These are phyloP conservation scores for Fusarium buharicum DNA, from an alignment of 2,329 filamentous ascomycete genomes.

Conservation along the genomic window DNA sequence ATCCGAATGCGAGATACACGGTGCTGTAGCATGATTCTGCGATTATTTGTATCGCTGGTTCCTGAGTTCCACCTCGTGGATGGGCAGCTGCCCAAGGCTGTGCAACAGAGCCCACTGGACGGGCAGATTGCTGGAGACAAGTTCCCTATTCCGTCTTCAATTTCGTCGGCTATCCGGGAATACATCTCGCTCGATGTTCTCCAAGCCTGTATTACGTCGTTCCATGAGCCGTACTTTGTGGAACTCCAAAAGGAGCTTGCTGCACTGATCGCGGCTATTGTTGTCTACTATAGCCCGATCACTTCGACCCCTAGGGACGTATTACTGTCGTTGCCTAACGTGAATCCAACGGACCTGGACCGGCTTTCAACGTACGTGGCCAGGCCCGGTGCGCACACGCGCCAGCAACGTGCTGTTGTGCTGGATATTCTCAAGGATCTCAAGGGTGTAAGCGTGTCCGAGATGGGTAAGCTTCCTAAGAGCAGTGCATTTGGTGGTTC, in stretches of 20 bases:
- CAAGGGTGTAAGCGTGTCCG: conserved; percentile 90
- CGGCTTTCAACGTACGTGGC: conserved; percentile 70
- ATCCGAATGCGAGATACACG: conserved; percentile 90
- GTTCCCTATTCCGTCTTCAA: conserved; percentile 62
- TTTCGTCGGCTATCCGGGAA: conserved; percentile 78
- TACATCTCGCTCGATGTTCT: conserved; percentile 91
- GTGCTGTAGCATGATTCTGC: conserved; percentile 85
- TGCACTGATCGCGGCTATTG: conserved; percentile 84
- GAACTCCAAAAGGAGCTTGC: conserved; percentile 95
- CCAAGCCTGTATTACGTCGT: conserved; percentile 86
- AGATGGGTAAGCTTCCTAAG: conserved; percentile 85
- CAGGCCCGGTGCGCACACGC: conserved; percentile 68
- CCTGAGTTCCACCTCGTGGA: conserved; percentile 77
- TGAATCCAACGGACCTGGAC: conserved; percentile 75
- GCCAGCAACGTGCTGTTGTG: conserved; percentile 82
- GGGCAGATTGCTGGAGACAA: conserved; percentile 49
- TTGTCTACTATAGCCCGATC: conserved; percentile 76
- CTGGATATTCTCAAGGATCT: conserved; percentile 87
- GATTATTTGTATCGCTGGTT: conserved; percentile 86
- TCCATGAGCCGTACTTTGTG: conserved; percentile 96
- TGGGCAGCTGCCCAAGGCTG: conserved; percentile 42
- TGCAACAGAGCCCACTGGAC: conserved; percentile 41
- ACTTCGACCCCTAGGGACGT: conserved; percentile 78
- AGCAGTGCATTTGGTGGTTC: conserved; percentile 53
- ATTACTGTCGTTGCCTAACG: conserved; percentile 81